A percentile compares a stretch with the other conserved stretches of the same genome.
Conservation (phyloP, 345 rosid genomes). For the Anastatica hierochuntica region DNA sequence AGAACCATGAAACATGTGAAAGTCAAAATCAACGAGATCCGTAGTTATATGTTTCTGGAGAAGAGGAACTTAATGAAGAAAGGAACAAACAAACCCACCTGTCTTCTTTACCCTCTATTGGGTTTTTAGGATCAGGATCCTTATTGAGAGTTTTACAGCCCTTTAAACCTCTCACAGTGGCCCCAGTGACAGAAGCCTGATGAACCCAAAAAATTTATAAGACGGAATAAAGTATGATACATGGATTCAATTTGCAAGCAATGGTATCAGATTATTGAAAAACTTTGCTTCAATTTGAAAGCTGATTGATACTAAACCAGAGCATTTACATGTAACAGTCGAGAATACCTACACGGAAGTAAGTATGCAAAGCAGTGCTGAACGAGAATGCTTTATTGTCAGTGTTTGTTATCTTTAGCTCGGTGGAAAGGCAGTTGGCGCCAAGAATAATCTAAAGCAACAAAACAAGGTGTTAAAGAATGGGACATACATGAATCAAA, state of each 20-base stretch:
- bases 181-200: slow-evolving; percentile 77
- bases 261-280: not conserved
- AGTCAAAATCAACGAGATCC: not conserved
- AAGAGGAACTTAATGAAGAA: not conserved
- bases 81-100: slow-evolving; percentile 37
- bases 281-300: not conserved
- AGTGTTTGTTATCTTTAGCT: slow-evolving; percentile 57
- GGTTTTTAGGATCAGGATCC: slow-evolving; percentile 86
- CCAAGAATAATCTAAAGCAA: slow-evolving; percentile 48
- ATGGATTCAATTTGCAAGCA: slow-evolving; percentile 5
- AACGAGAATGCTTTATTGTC: slow-evolving; percentile 78
- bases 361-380: slow-evolving; percentile 73
- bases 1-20: slow-evolving; percentile 11
- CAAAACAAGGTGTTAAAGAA: not conserved
- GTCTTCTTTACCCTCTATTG: slow-evolving; percentile 67
- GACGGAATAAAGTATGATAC: not conserved
- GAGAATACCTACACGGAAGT: slow-evolving; percentile 53
- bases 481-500: not conserved
- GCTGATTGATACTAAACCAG: not conserved
- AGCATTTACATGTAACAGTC: not conserved
- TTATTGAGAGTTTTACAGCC: slow-evolving; percentile 85
- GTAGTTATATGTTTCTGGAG: not conserved
- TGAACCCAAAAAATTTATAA: slow-evolving; percentile 4
- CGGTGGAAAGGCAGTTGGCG: slow-evolving; percentile 65
- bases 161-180: slow-evolving; percentile 70